These are phyloP conservation scores for sorghum (Sorghum bicolor) DNA, from an alignment of 176 grass and related monocot species.

Conservation along the genomic window Sorghum_bicolor_NCBIv3 NC_012871.2:20082501-20083000, in stretches of 20 bases:
- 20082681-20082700: constrained; percentile 4
- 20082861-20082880: constrained; percentile 15
- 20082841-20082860: background rate
- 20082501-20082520: constrained; percentile 14
- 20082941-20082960: too few relatives aligned
- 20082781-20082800: constrained; percentile 24
- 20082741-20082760: constrained; percentile 19
- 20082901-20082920: background rate
- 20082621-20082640: constrained; percentile 24
- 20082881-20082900: constrained; percentile 18
- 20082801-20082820: background rate
- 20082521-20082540: background rate
- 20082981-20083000: too few relatives aligned
- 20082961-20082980: too few relatives aligned
- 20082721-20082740: background rate
- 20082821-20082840: background rate
- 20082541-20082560: background rate
- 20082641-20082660: constrained; percentile 14
- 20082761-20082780: background rate
- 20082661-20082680: background rate
- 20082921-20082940: too few relatives aligned
- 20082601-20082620: constrained; percentile 45
- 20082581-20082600: constrained; percentile 12
- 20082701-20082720: constrained; percentile 41
- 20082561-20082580: constrained; percentile 1